Base-by-base conservation (phyloP, 2,329 filamentous ascomycete species). In the Meredithiella fracta region DNA sequence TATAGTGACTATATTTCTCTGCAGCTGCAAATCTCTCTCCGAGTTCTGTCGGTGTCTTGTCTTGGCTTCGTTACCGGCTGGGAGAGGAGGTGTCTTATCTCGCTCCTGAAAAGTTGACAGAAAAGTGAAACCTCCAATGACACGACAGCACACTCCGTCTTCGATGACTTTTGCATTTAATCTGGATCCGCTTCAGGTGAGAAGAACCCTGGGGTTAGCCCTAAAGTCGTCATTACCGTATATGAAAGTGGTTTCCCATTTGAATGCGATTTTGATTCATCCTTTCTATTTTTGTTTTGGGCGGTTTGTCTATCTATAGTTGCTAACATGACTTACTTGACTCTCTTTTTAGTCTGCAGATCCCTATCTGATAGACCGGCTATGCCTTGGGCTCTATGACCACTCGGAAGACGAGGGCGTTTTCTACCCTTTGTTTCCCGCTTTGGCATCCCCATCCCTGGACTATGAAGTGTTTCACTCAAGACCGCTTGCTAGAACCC, bases 41-140 rank as follows among this genome's bases (percentile, higher is more conserved):
- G 29, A 34, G 11, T 5, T 34, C 29, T n/a, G 29, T n/a, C 11
- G 11, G 15, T 44, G 40, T n/a, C 40, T 44, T 44, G 40, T 14
- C 11, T 38, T 8, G 17, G 11, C n/a, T 44, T 17, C 17, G 29
- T 34, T 34, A 11, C 29, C 11, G 11, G 29, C n/a, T 34, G 29
- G 29, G 29, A 5, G 11, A 34, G 29, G 29, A 34, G 29, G 11
- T 42, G 11, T 42, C 4, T 42, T 42, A 15, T 7, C 17, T n/a
- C 38, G 6, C 17, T 42, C 15, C 38, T n/a, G 20, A 25, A 17
- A 8, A 25, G 22, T 14, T 22, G 23, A 22, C 22, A 9, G 22
- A 5, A 26, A 49, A 49, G 44, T 38, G n/a, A 53, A 53, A 40
- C 37, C 31, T 53, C 51, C 34, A 53, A 53, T 53, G 51, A 25